Conservation (phyloP, 148 eudicot genomes). For the Gaultheria prostrata region DNA sequence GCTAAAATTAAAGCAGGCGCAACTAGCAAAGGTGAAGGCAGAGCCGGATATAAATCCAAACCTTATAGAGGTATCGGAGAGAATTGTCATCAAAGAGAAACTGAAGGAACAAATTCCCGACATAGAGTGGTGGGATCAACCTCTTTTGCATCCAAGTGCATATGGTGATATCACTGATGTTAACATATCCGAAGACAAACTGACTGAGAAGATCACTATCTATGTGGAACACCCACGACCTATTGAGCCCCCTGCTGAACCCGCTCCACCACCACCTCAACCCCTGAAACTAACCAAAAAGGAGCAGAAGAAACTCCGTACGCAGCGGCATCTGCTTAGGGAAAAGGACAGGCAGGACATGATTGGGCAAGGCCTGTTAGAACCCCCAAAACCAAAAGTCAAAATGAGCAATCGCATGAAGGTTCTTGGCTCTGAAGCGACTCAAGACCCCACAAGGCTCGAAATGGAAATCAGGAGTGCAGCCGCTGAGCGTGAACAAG, state of each 20-base stretch:
- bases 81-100: conserved; percentile 75
- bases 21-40: conserved; percentile 90
- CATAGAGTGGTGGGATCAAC: conserved; percentile 98
- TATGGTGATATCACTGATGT: conserved; percentile 49
- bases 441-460: conserved; percentile 86
- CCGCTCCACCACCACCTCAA: conserved; percentile 90
- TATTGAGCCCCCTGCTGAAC: conserved; percentile 88
- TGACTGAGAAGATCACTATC: conserved; percentile 77
- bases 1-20: conserved; percentile 86
- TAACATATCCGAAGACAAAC: conserved; percentile 39
- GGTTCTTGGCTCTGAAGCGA: conserved; percentile 94
- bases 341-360: conserved; percentile 94
- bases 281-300: conserved; percentile 90
- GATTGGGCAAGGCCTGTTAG: conserved; percentile 88
- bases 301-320: conserved; percentile 93
- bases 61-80: conserved; percentile 86
- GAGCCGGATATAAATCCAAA: conserved; percentile 98
- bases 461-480: conserved; percentile 91
- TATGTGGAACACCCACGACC: conserved; percentile 91
- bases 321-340: conserved; percentile 72
- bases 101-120: conserved; percentile 84
- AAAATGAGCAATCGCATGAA: conserved; percentile 97
- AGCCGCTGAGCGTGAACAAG: conserved; percentile 96
- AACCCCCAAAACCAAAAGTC: conserved; percentile 89
- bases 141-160: conserved; percentile 53